A percentile compares a stretch with the other conserved stretches of the same genome.
Conservation (phyloP, 768 basidiomycete genomes). For the Hypholoma sublateritium region DNA sequence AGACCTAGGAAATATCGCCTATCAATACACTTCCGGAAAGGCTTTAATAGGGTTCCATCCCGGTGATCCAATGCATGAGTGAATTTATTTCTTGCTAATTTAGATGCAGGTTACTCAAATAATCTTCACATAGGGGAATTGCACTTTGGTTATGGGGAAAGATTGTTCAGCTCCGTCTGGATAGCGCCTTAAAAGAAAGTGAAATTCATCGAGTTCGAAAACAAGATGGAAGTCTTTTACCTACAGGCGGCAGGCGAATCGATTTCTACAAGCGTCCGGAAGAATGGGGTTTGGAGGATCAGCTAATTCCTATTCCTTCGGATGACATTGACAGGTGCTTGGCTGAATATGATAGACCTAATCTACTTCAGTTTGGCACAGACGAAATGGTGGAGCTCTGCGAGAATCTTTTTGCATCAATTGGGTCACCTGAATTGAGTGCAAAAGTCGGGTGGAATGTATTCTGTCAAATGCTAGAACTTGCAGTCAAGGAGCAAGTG, state of each 20-base stretch:
- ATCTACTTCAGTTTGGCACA: slow-evolving; percentile 8
- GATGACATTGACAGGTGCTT: slow-evolving; percentile 10
- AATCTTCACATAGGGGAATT: slow-evolving; percentile 12
- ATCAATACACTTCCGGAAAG: slow-evolving; percentile 19
- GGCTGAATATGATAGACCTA: slow-evolving; percentile 6
- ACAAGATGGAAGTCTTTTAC: slow-evolving; percentile 21
- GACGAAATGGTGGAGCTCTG: slow-evolving; percentile 1
- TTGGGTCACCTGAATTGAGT: slow-evolving; percentile 1
- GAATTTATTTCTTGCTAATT: slow-evolving; percentile 1
- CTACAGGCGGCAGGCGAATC: slow-evolving; percentile 19
- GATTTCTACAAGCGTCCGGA: slow-evolving; percentile 23
- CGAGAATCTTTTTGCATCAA: slow-evolving; percentile 1
- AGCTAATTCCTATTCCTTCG: slow-evolving; percentile 16
- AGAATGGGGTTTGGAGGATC: slow-evolving; percentile 14
- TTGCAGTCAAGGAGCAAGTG: not conserved
- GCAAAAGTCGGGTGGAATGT: slow-evolving; percentile 7
- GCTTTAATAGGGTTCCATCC: slow-evolving; percentile 18
- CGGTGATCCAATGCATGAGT: slow-evolving; percentile 20
- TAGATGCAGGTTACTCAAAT: not conserved
- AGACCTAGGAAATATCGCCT: slow-evolving; percentile 24
- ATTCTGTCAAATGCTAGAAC: not conserved
- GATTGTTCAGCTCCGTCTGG: slow-evolving; percentile 20
- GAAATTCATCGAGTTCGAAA: slow-evolving; percentile 16
- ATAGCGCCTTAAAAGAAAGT: slow-evolving; percentile 15
- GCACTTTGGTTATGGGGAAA: slow-evolving; percentile 24